Evolutionary conservation across 176 grass and related monocot genomes (phyloP).

Genomic region (Canna indica): DNA sequence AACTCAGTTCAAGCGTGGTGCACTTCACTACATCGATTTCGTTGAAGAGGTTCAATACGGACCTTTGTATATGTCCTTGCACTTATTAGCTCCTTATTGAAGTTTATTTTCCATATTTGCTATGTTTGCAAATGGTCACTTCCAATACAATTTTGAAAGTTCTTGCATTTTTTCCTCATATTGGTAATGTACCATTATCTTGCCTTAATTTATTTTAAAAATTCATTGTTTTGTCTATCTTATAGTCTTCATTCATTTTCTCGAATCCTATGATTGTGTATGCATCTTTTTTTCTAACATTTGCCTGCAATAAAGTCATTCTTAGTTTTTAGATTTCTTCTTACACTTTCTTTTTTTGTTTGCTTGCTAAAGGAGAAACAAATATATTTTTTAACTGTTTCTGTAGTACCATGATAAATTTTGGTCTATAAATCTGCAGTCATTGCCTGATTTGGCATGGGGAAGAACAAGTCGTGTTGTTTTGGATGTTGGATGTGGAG

Average conservation of each 20-base stretch:
- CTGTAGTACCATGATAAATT: neutral
- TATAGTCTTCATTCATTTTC: neutral
- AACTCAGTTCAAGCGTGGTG: conserved; percentile 20
- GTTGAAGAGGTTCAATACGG: conserved; percentile 5
- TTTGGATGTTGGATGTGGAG: conserved; percentile 20
- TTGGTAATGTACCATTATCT: neutral
- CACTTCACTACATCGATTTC: conserved; percentile 16
- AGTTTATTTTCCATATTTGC: neutral
- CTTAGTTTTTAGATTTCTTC: neutral
- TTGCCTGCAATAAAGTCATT: neutral
- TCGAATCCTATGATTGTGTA: neutral
- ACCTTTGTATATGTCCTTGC: neutral
- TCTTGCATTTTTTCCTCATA: neutral
- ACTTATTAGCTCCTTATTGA: neutral
- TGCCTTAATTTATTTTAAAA: too few species aligned
- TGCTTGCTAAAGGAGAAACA: too few species aligned
- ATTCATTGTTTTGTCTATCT: neutral
- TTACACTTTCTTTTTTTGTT: neutral
- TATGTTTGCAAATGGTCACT: neutral
- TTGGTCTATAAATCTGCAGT: conserved; percentile 8
- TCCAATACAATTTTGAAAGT: neutral
- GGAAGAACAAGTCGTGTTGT: conserved; percentile 2
- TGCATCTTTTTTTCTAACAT: neutral
- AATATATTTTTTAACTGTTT: neutral
- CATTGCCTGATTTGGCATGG: conserved; percentile 7